Conservation (phyloP, 148 eudicot species). For the Nyssa sinensis region DNA sequence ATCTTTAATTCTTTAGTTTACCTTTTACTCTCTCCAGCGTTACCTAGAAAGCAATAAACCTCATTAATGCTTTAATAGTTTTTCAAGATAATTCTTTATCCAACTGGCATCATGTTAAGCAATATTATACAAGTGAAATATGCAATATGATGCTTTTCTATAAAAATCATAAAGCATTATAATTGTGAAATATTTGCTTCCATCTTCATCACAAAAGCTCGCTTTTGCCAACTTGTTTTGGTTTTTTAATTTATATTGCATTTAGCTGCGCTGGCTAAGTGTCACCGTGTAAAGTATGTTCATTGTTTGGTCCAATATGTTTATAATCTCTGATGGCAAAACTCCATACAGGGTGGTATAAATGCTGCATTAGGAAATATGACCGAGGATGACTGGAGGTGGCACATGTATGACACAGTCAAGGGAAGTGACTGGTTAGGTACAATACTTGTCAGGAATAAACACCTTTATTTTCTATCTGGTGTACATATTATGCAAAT, state of each 20-base stretch:
- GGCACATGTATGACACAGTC: constrained; percentile 99
- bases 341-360: constrained; percentile 81
- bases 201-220: not conserved
- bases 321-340: not conserved
- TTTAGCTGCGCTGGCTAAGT: not conserved
- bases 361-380: constrained; percentile 99
- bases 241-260: not conserved
- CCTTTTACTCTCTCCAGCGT: not conserved
- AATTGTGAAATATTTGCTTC: not conserved
- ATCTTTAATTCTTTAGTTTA: not conserved
- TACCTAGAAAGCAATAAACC: not conserved
- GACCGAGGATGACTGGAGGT: constrained; percentile 98
- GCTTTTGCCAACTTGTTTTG: not conserved
- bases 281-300: not conserved
- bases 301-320: not conserved
- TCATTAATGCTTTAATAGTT: not conserved
- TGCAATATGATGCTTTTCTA: too few relatives aligned
- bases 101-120: not conserved
- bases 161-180: too few relatives aligned
- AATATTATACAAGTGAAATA: too few relatives aligned
- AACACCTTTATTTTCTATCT: not conserved
- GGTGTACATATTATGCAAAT: not conserved
- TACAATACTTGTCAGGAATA: constrained; percentile 16
- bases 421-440: constrained; percentile 99
- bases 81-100: not conserved